Base-by-base conservation (phyloP, 495 filamentous ascomycete species). In the Mytilinidion resinicola region DNA sequence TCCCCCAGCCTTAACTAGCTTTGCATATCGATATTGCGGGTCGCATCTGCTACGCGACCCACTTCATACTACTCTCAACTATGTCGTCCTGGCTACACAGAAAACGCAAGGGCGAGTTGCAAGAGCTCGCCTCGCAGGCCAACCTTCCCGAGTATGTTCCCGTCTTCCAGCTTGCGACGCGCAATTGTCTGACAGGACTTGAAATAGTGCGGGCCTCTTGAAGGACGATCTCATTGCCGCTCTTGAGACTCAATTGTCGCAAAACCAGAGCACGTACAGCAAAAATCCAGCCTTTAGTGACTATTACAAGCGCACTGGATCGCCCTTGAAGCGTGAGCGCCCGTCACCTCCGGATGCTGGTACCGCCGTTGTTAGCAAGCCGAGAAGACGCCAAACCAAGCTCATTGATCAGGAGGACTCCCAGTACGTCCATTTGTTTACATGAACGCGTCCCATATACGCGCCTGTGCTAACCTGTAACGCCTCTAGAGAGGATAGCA, bases 91-190 rank as follows among this genome's bases (percentile, higher is more conserved):
- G 86, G 85, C 79, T 96, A 65, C 82, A 85, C 63, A 83, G 84
- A 69, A 86, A 95, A 79, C 85, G 86, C 74, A 97, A 96, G 76
- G 76, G 76, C 57, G 89, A 92, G 59, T 81, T 98, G 50, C 61
- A 81, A 38, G 85, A 91, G 62, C 77, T 95, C 46, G 88, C 88
- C 49, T 77, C 87, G 44, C 73, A 81, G 36, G 84, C 89, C 55
- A 87, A 88, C 25, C 73, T 96, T 39, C 79, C 80, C 66, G 81
- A 86, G 90, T 92, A 80, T 63, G 82, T 69, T 20, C 17, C 12
- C 33, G 1, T 36, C 11, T 25, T 12, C 7, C 14, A 17, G 4
- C 41, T 30, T 7, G 12, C 51, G 7, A 41, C 36, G 49, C 63
- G 66, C 52, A 48, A 50, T 33, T 39, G 41, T 15, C 47, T 49